Evolutionary conservation across 257 asterid species (phyloP).

Genomic region (Ilex aquifolium): DNA sequence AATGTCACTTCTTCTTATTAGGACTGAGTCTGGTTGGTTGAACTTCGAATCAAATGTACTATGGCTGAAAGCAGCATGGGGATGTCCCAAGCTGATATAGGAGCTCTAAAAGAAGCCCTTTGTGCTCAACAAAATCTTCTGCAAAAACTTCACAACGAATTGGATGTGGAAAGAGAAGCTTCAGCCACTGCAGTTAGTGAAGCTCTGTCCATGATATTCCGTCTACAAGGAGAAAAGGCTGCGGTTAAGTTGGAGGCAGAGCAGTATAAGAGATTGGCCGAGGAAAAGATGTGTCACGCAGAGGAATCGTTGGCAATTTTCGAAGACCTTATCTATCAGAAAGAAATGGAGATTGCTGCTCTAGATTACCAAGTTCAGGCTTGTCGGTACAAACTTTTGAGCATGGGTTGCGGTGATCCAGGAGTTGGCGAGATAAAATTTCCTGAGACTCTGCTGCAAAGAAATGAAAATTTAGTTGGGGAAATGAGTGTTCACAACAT

Average conservation of each 20-base stretch:
- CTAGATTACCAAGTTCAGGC: slow-evolving; percentile 77
- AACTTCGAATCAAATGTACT: slow-evolving; percentile 5
- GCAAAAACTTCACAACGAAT: slow-evolving; percentile 66
- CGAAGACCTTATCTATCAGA: slow-evolving; percentile 74
- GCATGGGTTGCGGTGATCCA: slow-evolving; percentile 63
- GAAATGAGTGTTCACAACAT: slow-evolving; percentile 24
- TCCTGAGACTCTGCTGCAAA: slow-evolving; percentile 50
- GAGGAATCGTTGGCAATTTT: slow-evolving; percentile 78
- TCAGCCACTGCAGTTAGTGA: slow-evolving; percentile 81
- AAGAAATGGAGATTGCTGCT: slow-evolving; percentile 82
- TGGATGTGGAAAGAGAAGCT: slow-evolving; percentile 90
- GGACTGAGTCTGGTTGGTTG: slow-evolving; percentile 6
- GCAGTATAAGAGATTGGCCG: slow-evolving; percentile 78
- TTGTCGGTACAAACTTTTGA: slow-evolving; percentile 51
- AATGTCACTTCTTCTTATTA: slow-evolving; percentile 3
- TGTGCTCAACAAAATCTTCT: slow-evolving; percentile 72
- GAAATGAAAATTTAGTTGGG: slow-evolving; percentile 32
- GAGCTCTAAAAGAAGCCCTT: slow-evolving; percentile 56
- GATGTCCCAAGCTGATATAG: slow-evolving; percentile 38
- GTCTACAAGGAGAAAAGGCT: slow-evolving; percentile 87
- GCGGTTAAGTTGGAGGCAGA: slow-evolving; percentile 86
- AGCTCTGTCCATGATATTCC: slow-evolving; percentile 69
- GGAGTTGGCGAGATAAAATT: slow-evolving; percentile 38
- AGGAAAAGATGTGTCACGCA: slow-evolving; percentile 78
- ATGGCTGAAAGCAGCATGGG: slow-evolving; percentile 43